A percentile compares a stretch with the other conserved stretches of the same genome.
phyloP scores from a whole-genome alignment of 441 rosid species.

The Theobroma grandiflorum region DNA sequence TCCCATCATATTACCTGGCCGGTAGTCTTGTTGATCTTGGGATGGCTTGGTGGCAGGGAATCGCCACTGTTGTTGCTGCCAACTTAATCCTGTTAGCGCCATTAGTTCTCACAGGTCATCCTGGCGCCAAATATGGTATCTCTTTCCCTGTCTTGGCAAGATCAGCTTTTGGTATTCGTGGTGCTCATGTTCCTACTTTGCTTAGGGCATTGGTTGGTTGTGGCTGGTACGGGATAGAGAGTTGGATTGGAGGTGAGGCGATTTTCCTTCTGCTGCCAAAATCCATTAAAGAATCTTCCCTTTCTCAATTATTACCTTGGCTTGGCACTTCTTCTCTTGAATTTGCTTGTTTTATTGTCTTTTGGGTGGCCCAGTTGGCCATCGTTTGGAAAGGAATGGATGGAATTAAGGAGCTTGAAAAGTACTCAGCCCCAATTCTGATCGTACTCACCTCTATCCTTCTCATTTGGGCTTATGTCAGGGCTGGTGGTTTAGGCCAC shows the following conservation, averaged over 20 bases:
- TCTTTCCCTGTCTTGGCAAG: constrained; percentile 91
- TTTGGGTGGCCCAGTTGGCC: constrained; percentile 81
- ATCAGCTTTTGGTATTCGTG: constrained; percentile 86
- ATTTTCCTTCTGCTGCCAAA: constrained; percentile 78
- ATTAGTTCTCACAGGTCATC: constrained; percentile 78
- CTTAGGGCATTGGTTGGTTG: constrained; percentile 92
- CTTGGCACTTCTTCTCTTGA: constrained; percentile 86
- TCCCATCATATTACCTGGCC: constrained; percentile 86
- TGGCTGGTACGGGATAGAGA: constrained; percentile 97
- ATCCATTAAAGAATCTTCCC: constrained; percentile 52
- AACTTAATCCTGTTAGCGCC: constrained; percentile 73
- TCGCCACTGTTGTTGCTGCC: constrained; percentile 84
- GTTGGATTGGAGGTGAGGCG: constrained; percentile 98
- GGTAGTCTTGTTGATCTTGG: constrained; percentile 91
- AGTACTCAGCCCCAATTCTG: constrained; percentile 80
- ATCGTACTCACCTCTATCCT: constrained; percentile 70
- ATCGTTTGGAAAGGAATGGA: constrained; percentile 81
- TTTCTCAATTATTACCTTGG: constrained; percentile 63
- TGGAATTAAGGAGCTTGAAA: constrained; percentile 79
- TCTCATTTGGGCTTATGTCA: constrained; percentile 78
- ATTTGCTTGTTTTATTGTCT: constrained; percentile 76
- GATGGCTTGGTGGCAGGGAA: constrained; percentile 99
- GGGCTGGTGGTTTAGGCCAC: constrained; percentile 78
- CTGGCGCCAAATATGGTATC: constrained; percentile 78
- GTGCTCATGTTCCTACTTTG: constrained; percentile 89